phyloP scores from a whole-genome alignment of 345 rosid species.

The Erucastrum elatum region DNA sequence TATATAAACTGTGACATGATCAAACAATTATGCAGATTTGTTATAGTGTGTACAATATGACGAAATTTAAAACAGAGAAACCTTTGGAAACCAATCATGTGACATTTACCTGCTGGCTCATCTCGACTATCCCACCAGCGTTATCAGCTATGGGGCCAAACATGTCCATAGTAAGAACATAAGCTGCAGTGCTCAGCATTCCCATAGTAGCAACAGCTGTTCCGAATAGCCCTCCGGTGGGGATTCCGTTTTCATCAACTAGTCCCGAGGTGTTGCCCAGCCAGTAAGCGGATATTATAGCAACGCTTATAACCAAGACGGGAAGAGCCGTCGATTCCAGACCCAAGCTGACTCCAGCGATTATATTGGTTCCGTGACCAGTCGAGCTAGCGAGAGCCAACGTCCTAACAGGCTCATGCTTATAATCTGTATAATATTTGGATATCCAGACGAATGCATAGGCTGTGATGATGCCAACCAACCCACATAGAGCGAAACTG shows the following conservation, averaged over 20 bases:
- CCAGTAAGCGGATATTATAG: slow-evolving; percentile 90
- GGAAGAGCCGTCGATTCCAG: slow-evolving; percentile 98
- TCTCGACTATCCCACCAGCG: slow-evolving; percentile 99
- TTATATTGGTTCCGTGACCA: slow-evolving; percentile 97
- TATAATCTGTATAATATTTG: slow-evolving; percentile 96
- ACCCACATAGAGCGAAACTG: slow-evolving; percentile 88
- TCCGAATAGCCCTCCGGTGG: slow-evolving; percentile 96
- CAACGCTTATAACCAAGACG: slow-evolving; percentile 80
- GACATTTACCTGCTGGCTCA: slow-evolving; percentile 93
- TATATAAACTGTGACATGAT: no score
- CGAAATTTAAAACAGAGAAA: not conserved
- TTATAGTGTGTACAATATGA: no score
- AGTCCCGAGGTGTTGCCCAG: slow-evolving; percentile 92
- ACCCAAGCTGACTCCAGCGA: slow-evolving; percentile 99
- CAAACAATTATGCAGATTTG: no score
- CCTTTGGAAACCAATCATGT: not conserved
- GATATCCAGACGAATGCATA: slow-evolving; percentile 91
- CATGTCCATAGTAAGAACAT: slow-evolving; percentile 99
- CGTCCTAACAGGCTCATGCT: slow-evolving; percentile 90
- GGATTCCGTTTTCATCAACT: slow-evolving; percentile 79
- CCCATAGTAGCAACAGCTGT: slow-evolving; percentile 99
- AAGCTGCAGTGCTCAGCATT: slow-evolving; percentile 99
- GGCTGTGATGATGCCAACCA: slow-evolving; percentile 96
- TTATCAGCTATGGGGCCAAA: slow-evolving; percentile 99
- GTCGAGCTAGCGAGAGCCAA: slow-evolving; percentile 97